Conservation (phyloP, 495 filamentous ascomycete species). For the Penicillium arizonense region DNA sequence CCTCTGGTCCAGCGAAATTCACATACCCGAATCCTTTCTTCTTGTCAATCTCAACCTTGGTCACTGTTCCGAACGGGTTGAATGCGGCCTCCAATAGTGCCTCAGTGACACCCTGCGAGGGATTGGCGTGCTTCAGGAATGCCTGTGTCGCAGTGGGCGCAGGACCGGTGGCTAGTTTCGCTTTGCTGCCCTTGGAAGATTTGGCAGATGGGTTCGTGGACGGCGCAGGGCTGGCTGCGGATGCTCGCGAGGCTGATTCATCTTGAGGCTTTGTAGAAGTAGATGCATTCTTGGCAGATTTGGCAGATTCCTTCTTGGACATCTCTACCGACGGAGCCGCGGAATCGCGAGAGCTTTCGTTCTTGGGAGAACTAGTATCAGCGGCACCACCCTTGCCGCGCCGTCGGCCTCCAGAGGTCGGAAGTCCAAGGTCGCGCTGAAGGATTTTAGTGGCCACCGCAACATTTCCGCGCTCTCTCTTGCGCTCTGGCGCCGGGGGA, state of each 20-base stretch:
- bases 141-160: constrained; percentile 66
- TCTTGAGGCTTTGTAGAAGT: constrained; percentile 25
- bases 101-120: constrained; percentile 88
- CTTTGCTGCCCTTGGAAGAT: constrained; percentile 26
- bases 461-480: constrained; percentile 67
- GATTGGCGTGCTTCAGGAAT: constrained; percentile 92
- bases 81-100: constrained; percentile 70
- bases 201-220: constrained; percentile 31
- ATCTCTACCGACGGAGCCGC: constrained; percentile 30
- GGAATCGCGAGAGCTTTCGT: constrained; percentile 23
- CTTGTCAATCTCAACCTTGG: constrained; percentile 83
- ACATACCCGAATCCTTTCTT: constrained; percentile 92
- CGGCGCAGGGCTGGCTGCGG: constrained; percentile 26
- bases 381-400: constrained; percentile 36
- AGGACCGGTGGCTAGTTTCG: constrained; percentile 31
- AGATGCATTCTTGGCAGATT: constrained; percentile 27
- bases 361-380: constrained; percentile 31
- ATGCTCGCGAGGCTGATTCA: constrained; percentile 23
- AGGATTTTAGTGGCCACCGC: constrained; percentile 80
- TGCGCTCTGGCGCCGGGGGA: constrained; percentile 44
- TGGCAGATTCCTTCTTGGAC: constrained; percentile 34
- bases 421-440: constrained; percentile 87
- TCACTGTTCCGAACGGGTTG: constrained; percentile 64
- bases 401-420: constrained; percentile 52
- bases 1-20: constrained; percentile 71